Evolutionary conservation across 2,329 filamentous ascomycete species (phyloP).

Genomic region (Fusarium xylarioides): DNA sequence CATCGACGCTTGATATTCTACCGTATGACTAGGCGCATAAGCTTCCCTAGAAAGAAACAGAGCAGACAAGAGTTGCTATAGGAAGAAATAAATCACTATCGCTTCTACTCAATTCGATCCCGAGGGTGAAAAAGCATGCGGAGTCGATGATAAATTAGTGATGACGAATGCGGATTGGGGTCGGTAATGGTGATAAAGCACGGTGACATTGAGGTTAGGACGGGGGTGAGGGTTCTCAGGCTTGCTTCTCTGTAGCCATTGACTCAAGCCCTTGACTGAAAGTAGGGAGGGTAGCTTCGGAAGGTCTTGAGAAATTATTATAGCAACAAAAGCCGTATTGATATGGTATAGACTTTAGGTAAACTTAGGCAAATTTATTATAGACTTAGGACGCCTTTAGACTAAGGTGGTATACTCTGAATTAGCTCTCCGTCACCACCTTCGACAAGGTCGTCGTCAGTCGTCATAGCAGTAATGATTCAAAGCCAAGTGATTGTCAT

Average conservation of each 20-base stretch:
- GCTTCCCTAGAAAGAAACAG: background rate
- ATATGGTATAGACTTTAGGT: background rate
- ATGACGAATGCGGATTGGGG: fast-evolving
- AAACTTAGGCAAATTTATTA: background rate
- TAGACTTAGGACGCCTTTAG: too few species aligned
- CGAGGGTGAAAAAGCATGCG: background rate
- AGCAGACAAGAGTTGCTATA: background rate
- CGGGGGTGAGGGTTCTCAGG: background rate
- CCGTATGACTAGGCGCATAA: background rate
- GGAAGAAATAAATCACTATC: background rate
- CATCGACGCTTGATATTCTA: background rate
- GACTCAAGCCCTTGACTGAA: fast-evolving
- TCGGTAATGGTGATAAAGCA: background rate
- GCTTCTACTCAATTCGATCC: background rate
- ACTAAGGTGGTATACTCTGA: background rate
- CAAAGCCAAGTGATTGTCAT: too few species aligned
- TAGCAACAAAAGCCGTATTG: background rate
- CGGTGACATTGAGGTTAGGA: too few species aligned
- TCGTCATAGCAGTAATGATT: background rate
- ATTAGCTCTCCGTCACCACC: too few species aligned
- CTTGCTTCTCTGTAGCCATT: too few species aligned
- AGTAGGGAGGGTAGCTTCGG: background rate
- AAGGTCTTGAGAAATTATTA: background rate
- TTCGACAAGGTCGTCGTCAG: too few species aligned
- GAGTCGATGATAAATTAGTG: background rate